Percentiles rank a stretch among this genome's conserved stretches.
phyloP scores from a whole-genome alignment of 1,284 basidiomycete genomes.

The Rhodotorula sp. region DNA sequence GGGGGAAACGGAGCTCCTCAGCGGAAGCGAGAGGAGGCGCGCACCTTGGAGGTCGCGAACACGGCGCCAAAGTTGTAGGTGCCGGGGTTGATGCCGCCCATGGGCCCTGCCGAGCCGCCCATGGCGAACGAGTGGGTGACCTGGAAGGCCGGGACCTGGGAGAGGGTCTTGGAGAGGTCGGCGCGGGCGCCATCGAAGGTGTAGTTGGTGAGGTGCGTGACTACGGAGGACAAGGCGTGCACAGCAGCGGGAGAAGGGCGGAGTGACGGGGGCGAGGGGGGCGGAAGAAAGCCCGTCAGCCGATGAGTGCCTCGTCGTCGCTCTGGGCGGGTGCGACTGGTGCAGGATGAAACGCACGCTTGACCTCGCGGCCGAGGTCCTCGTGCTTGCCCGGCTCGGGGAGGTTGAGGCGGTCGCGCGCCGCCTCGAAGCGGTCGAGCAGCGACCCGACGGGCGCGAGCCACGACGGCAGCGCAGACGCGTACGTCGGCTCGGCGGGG shows the following conservation, averaged over 20 bases:
- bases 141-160: slow-evolving; percentile 93
- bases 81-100: slow-evolving; percentile 56
- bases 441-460: slow-evolving; percentile 26
- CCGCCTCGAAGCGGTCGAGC: slow-evolving; percentile 29
- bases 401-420: slow-evolving; percentile 61
- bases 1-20: background rate
- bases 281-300: slow-evolving; percentile 27
- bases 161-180: slow-evolving; percentile 92
- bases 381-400: slow-evolving; percentile 87
- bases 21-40: slow-evolving; percentile 43
- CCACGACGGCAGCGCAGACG: slow-evolving; percentile 28
- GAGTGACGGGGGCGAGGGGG: slow-evolving; percentile 5
- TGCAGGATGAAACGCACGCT: slow-evolving; percentile 36
- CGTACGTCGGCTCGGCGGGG: slow-evolving; percentile 26
- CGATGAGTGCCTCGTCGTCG: background rate
- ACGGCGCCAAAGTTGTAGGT: slow-evolving; percentile 95
- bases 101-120: slow-evolving; percentile 59
- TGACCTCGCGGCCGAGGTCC: slow-evolving; percentile 77
- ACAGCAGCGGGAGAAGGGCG: background rate
- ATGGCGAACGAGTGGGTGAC: slow-evolving; percentile 93
- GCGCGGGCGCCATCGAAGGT: slow-evolving; percentile 96
- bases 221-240: slow-evolving; percentile 54
- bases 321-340: background rate
- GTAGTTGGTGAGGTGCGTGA: slow-evolving; percentile 88
- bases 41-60: slow-evolving; percentile 80